A percentile compares a stretch with the other conserved stretches of the same genome.
Conservation (phyloP, 768 basidiomycete genomes). For the Xerocomus brunneocitrinus region DNA sequence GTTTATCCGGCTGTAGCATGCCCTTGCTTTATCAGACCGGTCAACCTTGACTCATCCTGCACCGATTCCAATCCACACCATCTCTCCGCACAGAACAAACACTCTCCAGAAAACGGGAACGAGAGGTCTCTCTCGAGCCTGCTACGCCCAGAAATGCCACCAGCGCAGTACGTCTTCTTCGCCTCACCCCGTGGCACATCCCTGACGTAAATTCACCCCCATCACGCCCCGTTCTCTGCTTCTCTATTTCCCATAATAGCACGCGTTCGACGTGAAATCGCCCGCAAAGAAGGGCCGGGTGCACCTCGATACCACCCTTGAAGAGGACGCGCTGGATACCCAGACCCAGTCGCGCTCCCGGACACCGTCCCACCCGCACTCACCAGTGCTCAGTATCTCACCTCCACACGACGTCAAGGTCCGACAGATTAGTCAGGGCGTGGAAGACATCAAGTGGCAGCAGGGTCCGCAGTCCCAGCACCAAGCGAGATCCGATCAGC, state of each 20-base stretch:
- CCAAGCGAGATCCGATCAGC: constrained; percentile 7
- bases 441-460: constrained; percentile 73
- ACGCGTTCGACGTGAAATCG: constrained; percentile 43
- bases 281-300: constrained; percentile 77
- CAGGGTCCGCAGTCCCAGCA: constrained; percentile 29
- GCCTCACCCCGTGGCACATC: constrained; percentile 10
- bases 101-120: constrained; percentile 66
- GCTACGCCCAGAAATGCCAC: constrained; percentile 40
- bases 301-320: constrained; percentile 55
- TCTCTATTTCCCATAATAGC: constrained; percentile 20
- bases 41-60: constrained; percentile 20
- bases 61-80: constrained; percentile 18
- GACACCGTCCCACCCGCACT: constrained; percentile 28
- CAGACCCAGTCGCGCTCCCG: constrained; percentile 39
- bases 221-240: constrained; percentile 16
- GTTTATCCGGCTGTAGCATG: constrained; percentile 24
- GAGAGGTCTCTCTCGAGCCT: constrained; percentile 76
- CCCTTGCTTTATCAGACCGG: constrained; percentile 25
- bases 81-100: constrained; percentile 34
- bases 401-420: constrained; percentile 77
- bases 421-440: constrained; percentile 73
- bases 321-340: constrained; percentile 48
- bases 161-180: constrained; percentile 32
- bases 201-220: constrained; percentile 26
- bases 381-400: constrained; percentile 43